A percentile compares a stretch with the other conserved stretches of the same genome.
phyloP scores from a whole-genome alignment of 164 flowering plant species.

The Piper longum region DNA sequence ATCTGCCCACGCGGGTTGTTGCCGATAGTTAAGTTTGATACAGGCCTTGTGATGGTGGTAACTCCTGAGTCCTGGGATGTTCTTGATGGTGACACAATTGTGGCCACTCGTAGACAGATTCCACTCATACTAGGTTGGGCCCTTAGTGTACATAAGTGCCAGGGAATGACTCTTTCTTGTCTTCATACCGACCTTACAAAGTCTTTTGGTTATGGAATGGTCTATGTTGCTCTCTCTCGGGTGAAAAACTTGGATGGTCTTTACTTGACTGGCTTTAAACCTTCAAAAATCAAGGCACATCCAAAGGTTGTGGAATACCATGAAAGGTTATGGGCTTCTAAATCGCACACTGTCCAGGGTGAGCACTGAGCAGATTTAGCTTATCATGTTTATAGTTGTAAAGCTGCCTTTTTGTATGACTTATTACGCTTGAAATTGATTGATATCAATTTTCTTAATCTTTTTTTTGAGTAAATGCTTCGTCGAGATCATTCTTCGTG shows the following conservation, averaged over 20 bases:
- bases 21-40: slow-evolving; percentile 41
- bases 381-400: neutral
- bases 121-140: slow-evolving; percentile 63
- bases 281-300: slow-evolving; percentile 38
- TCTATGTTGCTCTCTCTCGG: slow-evolving; percentile 60
- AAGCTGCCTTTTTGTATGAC: too few species aligned
- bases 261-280: slow-evolving; percentile 35
- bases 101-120: slow-evolving; percentile 36
- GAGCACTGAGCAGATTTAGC: neutral
- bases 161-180: slow-evolving; percentile 50
- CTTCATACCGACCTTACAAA: slow-evolving; percentile 41
- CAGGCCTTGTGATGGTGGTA: slow-evolving; percentile 19
- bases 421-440: too few species aligned
- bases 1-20: slow-evolving; percentile 9
- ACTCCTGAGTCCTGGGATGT: slow-evolving; percentile 31
- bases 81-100: slow-evolving; percentile 25
- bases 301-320: slow-evolving; percentile 50
- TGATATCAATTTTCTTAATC: too few species aligned
- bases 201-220: slow-evolving; percentile 59
- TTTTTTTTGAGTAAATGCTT: too few species aligned
- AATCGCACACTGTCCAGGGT: neutral
- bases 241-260: slow-evolving; percentile 45
- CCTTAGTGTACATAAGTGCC: slow-evolving; percentile 60
- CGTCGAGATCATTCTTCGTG: too few species aligned
- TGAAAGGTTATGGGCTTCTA: neutral